Base-by-base conservation (phyloP, 805 yeast genomes). In the Candida sphagnicola region DNA sequence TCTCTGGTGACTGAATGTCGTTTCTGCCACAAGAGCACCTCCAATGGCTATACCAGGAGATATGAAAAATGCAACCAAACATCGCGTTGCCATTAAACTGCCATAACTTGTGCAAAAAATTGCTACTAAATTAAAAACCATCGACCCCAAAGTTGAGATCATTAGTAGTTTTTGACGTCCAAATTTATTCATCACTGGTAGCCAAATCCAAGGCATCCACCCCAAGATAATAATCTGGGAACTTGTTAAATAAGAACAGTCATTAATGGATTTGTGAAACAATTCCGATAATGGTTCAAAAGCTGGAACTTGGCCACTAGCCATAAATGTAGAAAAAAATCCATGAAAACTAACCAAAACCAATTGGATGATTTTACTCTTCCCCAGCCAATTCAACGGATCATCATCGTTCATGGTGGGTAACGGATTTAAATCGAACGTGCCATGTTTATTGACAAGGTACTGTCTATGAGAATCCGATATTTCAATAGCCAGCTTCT, bases 1-100 rank as follows among this genome's bases (percentile, higher is more conserved):
- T 26, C 53, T 28, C 37, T 49, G 49, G 32, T 47, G 48, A 24
- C 46, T 38, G 39, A 49, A 49, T 12, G 48, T 41, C 8, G 47
- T 31, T 29, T 47, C 51, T 21, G 34, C 21, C 12, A 45, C 51
- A 18, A 49, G 41, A 3, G 43, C 43, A 5, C 46, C 50, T 10
- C 53, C 53, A 11, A 43, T 43, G 11, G 53, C 44, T 4, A 43
- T 31, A 5, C 45, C 50, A 1, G 53, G 46, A n/a, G 48, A 39
- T 8, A 47, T 40, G 33, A 45, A 38, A 25, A 47, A 31, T 4
- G 53, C 51, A 8, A 30, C 38, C 11, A 49, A 42, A 16, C 43
- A 15, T 23, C 53, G 34, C 35, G 41, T 40, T 4, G 38, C 41
- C 51, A 49, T 47, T 28, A 42, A 33, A 13, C 17, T 23, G 4